A percentile compares a stretch with the other conserved stretches of the same genome.
phyloP scores from a whole-genome alignment of 192 early-diverging fungal genomes.

The Jimgerdemannia lactiflua region DNA sequence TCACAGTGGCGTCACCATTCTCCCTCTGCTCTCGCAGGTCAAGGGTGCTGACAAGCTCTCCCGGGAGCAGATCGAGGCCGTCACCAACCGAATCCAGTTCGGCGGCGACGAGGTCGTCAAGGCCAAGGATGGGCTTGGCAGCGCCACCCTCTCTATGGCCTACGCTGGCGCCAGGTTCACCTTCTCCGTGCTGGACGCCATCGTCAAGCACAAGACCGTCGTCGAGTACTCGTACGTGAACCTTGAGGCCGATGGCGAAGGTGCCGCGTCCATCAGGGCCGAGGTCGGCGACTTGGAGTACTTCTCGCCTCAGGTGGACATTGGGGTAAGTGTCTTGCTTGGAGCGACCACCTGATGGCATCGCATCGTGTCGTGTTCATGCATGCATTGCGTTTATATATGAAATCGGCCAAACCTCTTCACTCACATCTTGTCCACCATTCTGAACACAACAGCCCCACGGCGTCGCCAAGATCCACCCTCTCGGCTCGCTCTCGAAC shows the following conservation, averaged over 20 bases:
- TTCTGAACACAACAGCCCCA: slow-evolving; percentile 18
- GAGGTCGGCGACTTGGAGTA: slow-evolving; percentile 60
- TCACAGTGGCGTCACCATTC: slow-evolving; percentile 94
- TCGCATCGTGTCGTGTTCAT: no score
- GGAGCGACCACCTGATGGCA: no score
- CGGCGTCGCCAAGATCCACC: slow-evolving; percentile 87
- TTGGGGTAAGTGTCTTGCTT: slow-evolving; percentile 30
- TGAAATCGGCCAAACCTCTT: background rate
- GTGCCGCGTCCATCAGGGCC: slow-evolving; percentile 38
- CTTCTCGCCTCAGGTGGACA: slow-evolving; percentile 75
- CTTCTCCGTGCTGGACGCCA: slow-evolving; percentile 81
- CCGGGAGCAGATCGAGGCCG: slow-evolving; percentile 76
- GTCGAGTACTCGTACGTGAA: slow-evolving; percentile 88
- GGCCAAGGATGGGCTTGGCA: slow-evolving; percentile 93
- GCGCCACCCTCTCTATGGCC: slow-evolving; percentile 88
- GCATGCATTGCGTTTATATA: background rate
- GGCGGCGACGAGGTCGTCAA: slow-evolving; percentile 98
- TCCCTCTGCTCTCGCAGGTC: slow-evolving; percentile 83
- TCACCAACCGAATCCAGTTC: slow-evolving; percentile 96
- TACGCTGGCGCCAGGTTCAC: slow-evolving; percentile 85
- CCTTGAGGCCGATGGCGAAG: slow-evolving; percentile 47
- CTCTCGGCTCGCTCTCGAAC: slow-evolving; percentile 63
- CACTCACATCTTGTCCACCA: background rate
- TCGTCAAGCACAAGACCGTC: slow-evolving; percentile 63
- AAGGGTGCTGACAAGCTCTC: slow-evolving; percentile 64